Base-by-base conservation (phyloP, 306 rosid genomes). In the Cicer pinnatifidum region DNA sequence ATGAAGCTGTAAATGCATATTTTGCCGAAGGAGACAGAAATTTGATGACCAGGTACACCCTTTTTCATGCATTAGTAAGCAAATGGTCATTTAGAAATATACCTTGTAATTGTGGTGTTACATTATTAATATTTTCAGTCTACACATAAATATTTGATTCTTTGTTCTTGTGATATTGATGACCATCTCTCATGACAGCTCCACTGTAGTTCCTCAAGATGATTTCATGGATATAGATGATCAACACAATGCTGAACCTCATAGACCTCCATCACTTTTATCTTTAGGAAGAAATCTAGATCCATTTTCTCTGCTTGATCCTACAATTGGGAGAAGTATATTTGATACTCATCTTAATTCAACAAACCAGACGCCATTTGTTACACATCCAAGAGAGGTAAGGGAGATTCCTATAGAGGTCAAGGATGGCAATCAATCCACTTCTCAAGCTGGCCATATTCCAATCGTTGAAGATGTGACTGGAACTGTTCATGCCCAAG, bases 191-290 rank as follows among this genome's bases (percentile, higher is more conserved):
- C 88, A 11, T 44, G 79, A 63, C 48, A 57, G 85, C 46, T 77
- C 91, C 40, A 79, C 83, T 8, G 70, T 82, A 66, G 80, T 75
- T 80, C 85, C 85, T 12, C 84, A 85, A 83, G 86, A 87, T 67
- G 96, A 89, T 87, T 82, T 83, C 72, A 93, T 93, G 98, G 96
- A 93, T 75, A 65, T 91, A 45, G 97, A 93, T 52, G 85, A 85
- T 80, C 85, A 82, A 3, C 81, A 43, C 59, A 41, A 70, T 76
- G 75, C 71, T 75, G 90, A 80, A 72, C 69, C 82, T 48, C 83
- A 2, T 46, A 69, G 87, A 79, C 83, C 78, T 81, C 86, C 52
- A 28, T 61, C 92, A 43, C 86, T 81, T 75, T 73, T 62, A 19
- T 57, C 91, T 78, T 80, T 86, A 15, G 81, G 82, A 45, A 78